A percentile compares a stretch with the other conserved stretches of the same genome.
phyloP scores from a whole-genome alignment of 345 rosid genomes.

The Linum trigynum region DNA sequence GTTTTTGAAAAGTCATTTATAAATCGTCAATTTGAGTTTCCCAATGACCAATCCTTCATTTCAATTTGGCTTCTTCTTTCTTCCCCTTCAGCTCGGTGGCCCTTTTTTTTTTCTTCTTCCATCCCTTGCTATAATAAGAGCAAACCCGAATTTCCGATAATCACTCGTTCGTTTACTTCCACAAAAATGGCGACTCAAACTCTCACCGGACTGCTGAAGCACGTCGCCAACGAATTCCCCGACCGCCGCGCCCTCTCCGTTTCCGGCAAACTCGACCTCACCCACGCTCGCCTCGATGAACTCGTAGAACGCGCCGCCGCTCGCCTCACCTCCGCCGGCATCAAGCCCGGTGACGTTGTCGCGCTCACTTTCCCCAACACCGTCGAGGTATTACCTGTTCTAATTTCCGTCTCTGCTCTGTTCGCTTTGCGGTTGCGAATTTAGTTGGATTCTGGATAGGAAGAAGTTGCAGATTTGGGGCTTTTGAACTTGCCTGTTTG shows the following conservation, averaged over 20 bases:
- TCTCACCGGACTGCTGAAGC: conserved; percentile 33
- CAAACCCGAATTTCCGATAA: not conserved
- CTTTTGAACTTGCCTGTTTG: not conserved
- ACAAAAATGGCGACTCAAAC: conserved; percentile 15
- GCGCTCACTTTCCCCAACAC: conserved; percentile 54
- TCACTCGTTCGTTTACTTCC: no score
- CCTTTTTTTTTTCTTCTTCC: no score
- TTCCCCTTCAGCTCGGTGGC: not conserved
- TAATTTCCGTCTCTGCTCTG: not conserved
- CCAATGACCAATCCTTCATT: no score
- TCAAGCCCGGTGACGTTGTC: conserved; percentile 46
- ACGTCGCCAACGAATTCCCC: conserved; percentile 36
- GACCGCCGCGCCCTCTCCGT: conserved; percentile 36
- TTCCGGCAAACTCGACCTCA: conserved; percentile 43
- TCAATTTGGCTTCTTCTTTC: no score
- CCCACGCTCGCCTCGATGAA: conserved; percentile 42
- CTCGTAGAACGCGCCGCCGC: conserved; percentile 43
- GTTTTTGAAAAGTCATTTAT: no score
- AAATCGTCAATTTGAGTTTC: no score
- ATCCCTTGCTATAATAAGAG: no score
- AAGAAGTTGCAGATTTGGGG: not conserved
- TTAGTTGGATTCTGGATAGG: not conserved
- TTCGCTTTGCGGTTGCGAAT: not conserved
- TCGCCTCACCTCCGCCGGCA: conserved; percentile 36
- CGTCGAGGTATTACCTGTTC: conserved; percentile 18